A percentile compares a stretch with the other conserved stretches of the same genome.
Evolutionary conservation across 345 rosid genomes (phyloP).

Genomic region (Zanthoxylum bungeanum): DNA sequence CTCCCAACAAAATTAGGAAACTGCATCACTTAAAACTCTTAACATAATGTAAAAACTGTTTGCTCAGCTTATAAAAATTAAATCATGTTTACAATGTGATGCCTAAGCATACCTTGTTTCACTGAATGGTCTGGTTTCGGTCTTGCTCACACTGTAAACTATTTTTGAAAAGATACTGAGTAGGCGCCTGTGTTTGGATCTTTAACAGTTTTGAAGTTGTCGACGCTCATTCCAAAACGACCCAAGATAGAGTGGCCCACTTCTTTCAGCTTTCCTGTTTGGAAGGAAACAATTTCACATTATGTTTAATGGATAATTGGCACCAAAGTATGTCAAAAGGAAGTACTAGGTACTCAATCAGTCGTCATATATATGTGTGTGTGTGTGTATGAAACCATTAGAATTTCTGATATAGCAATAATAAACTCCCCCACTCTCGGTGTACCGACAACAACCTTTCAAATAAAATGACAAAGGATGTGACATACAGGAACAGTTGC

Average conservation of each 20-base stretch:
- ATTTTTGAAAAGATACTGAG: slow-evolving; percentile 75
- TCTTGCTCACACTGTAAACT: slow-evolving; percentile 11
- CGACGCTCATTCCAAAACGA: slow-evolving; percentile 85
- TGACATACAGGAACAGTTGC: no score
- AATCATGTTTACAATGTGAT: not conserved
- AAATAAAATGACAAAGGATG: no score
- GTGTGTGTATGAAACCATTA: no score
- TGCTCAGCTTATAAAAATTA: not conserved
- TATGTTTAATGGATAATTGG: not conserved
- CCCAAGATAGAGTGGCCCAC: slow-evolving; percentile 84
- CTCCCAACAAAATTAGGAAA: not conserved
- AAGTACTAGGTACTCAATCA: no score
- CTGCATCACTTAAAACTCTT: not conserved
- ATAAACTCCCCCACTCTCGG: not conserved
- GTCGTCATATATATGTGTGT: no score
- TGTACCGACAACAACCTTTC: not conserved
- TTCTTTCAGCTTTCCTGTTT: slow-evolving; percentile 84
- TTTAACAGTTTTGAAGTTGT: slow-evolving; percentile 92
- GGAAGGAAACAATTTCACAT: slow-evolving; percentile 3
- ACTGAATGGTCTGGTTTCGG: not conserved
- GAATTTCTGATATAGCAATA: no score
- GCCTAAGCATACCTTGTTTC: not conserved
- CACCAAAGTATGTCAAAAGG: not conserved
- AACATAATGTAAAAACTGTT: not conserved
- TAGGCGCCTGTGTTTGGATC: slow-evolving; percentile 95